Base-by-base conservation (phyloP, 2,329 filamentous ascomycete species). In the Coleophoma crateriformis region DNA sequence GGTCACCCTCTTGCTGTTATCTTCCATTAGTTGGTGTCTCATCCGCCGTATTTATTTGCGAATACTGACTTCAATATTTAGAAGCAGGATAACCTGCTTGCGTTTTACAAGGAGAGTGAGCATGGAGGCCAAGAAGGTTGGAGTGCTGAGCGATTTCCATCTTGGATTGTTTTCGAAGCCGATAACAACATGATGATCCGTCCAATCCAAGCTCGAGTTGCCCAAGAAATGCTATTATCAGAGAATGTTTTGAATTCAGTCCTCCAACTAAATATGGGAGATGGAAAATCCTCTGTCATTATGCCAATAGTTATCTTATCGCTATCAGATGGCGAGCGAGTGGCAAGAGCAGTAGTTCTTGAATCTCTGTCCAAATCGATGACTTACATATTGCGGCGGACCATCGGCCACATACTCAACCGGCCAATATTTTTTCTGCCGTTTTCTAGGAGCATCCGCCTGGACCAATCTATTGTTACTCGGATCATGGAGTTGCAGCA, bases 161-260 rank as follows among this genome's bases (percentile, higher is more conserved):
- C 87, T 55, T 85, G 82, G 77, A 61, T 87, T 0, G 66, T 87
- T 0, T 64, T 88, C 0, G 83, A 87, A 53, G 75, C 87, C 14
- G 84, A 88, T 44, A 71, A 74, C 1, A 72, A 84, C 50, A 63
- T 87, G 3, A 69, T 82, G 43, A 80, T 87, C 44, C 76, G 84
- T 0, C 67, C 71, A 0, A 76, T 78, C 3, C 84, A 87, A 54
- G 71, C 83, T 1, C 71, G 79, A 4, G 81, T 87, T 6, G 83
- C 83, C 0, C 55, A 67, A 2, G 76, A 78, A 1, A 87, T 79
- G 27, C 79, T 82, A 1, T 65, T 66, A 0, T 81, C 82, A 0
- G 49, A 58, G 0, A 78, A 75, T 0, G 66, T 68, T 0, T 51
- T 63, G 0, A 85, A 84, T 53, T 79, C 79, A 0, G 78, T 85